These are phyloP conservation scores for Drechslera avenae DNA, from an alignment of 2,329 filamentous ascomycete genomes.

Conservation along the genomic window DNA sequence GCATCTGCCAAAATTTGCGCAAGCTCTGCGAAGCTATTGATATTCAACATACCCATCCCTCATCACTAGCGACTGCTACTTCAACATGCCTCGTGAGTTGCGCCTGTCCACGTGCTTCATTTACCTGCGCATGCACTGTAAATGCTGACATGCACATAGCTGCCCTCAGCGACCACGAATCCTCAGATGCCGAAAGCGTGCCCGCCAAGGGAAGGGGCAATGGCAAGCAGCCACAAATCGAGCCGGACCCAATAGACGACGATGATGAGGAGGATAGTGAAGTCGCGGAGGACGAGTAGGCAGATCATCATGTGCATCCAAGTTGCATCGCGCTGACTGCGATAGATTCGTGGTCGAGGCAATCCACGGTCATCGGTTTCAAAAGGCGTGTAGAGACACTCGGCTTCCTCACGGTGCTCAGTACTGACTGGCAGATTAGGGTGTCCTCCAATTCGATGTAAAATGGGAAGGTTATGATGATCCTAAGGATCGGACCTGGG, in stretches of 20 bases:
- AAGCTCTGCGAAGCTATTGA: constrained; percentile 9
- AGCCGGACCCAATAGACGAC: constrained; percentile 19
- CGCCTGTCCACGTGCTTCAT: constrained; percentile 6
- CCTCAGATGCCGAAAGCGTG: constrained; percentile 38
- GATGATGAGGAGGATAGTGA: constrained; percentile 45
- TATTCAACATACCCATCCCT: neutral
- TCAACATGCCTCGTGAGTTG: constrained; percentile 44
- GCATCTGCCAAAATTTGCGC: neutral
- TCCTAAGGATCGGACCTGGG: constrained; percentile 75
- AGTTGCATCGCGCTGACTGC: constrained; percentile 28
- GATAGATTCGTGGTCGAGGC: constrained; percentile 74
- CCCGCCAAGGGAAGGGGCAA: constrained; percentile 31
- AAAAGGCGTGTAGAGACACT: constrained; percentile 17
- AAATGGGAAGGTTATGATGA: constrained; percentile 82
- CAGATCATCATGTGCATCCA: constrained; percentile 41
- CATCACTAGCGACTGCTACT: constrained; percentile 19
- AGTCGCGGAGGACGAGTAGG: constrained; percentile 49
- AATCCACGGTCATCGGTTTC: constrained; percentile 69
- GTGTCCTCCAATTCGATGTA: constrained; percentile 64
- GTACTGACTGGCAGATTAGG: constrained; percentile 25
- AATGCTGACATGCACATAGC: constrained; percentile 39
- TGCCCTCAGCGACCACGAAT: constrained; percentile 49
- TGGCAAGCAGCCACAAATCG: constrained; percentile 1
- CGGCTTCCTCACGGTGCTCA: constrained; percentile 32
- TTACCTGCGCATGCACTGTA: constrained; percentile 3